phyloP scores from a whole-genome alignment of 345 rosid genomes.

The Euclidium syriacum region DNA sequence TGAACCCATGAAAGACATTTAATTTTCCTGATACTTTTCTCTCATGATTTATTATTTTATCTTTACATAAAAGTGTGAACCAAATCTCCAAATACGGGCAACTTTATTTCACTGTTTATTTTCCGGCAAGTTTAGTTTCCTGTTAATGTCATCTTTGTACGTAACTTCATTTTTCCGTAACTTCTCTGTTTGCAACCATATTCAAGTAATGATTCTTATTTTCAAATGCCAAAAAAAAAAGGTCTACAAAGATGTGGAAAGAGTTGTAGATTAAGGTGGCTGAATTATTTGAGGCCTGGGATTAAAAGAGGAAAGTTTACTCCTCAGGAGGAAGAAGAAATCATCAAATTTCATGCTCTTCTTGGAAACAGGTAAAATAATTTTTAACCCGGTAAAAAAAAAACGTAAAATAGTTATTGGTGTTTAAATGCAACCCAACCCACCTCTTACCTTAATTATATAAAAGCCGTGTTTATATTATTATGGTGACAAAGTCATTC shows the following conservation, averaged over 20 bases:
- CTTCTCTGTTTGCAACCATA: constrained; percentile 12
- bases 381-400: too few relatives aligned
- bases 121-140: too few relatives aligned
- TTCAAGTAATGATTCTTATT: neutral
- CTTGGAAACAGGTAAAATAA: constrained; percentile 32
- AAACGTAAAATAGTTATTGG: too few relatives aligned
- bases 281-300: constrained; percentile 30
- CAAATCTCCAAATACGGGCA: too few relatives aligned
- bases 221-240: neutral
- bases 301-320: constrained; percentile 29
- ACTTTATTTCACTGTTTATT: too few relatives aligned
- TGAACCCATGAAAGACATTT: constrained; percentile 1
- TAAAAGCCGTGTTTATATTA: too few relatives aligned
- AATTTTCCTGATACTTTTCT: neutral
- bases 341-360: constrained; percentile 17
- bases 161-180: too few relatives aligned
- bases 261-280: constrained; percentile 32
- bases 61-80: too few relatives aligned
- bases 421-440: too few relatives aligned
- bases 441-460: too few relatives aligned
- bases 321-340: constrained; percentile 24
- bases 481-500: too few relatives aligned
- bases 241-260: constrained; percentile 33
- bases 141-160: too few relatives aligned
- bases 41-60: neutral